Percentiles rank a stretch among this genome's conserved stretches.
phyloP scores from a whole-genome alignment of 2,329 filamentous ascomycete species.

The Verticillium tricorpus region DNA sequence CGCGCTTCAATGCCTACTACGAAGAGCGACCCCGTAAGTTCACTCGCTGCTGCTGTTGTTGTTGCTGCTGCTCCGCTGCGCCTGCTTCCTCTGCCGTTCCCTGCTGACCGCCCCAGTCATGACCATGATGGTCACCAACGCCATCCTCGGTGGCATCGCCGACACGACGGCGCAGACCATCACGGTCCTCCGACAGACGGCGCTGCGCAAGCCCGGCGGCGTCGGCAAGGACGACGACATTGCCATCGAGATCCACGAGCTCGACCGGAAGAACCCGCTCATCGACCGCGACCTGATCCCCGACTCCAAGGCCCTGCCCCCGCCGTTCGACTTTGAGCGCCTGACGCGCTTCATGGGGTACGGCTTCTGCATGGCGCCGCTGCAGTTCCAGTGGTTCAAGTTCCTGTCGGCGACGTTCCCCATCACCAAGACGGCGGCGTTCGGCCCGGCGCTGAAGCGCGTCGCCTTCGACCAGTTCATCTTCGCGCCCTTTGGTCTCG shows the following conservation, averaged over 20 bases:
- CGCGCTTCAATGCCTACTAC: conserved; percentile 94
- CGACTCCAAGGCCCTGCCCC: conserved; percentile 59
- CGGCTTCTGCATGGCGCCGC: conserved; percentile 89
- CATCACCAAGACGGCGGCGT: conserved; percentile 66
- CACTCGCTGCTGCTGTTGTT: neutral
- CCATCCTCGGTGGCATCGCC: conserved; percentile 89
- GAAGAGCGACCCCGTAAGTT: conserved; percentile 74
- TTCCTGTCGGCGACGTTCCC: conserved; percentile 81
- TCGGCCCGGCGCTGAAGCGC: conserved; percentile 78
- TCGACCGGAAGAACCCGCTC: conserved; percentile 74
- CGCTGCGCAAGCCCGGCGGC: conserved; percentile 58
- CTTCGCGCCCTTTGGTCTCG: conserved; percentile 86
- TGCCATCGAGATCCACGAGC: conserved; percentile 83
- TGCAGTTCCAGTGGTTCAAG: conserved; percentile 95
- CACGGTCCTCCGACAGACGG: conserved; percentile 71
- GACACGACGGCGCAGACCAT: conserved; percentile 95
- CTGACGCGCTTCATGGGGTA: conserved; percentile 95
- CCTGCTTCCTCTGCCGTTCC: neutral
- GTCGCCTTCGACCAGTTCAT: conserved; percentile 90
- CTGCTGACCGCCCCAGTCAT: conserved; percentile 54
- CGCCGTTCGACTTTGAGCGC: conserved; percentile 92
- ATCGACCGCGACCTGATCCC: conserved; percentile 62
- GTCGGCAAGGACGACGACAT: conserved; percentile 63
- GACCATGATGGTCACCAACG: conserved; percentile 99
- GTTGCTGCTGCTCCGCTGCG: too few relatives aligned